Base-by-base conservation (phyloP, 495 filamentous ascomycete species). In the Thermochaetoides thermophila region DNA sequence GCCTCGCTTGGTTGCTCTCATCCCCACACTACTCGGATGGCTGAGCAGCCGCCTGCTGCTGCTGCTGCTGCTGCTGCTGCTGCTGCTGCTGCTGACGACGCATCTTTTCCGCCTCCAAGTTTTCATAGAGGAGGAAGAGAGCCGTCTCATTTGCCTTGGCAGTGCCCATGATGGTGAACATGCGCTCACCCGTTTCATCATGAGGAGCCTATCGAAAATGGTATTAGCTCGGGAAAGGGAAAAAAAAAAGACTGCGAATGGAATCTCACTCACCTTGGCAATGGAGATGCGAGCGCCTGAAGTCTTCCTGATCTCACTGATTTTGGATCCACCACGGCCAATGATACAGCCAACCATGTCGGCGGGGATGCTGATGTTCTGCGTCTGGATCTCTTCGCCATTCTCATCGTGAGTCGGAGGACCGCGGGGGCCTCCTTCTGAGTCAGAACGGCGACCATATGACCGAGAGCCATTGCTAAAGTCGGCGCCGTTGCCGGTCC, bases 341-440 rank as follows among this genome's bases (percentile, higher is more conserved):
- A 97, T 97, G 62, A 97, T 97, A 63, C 89, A 97, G 35, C 89
- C 89, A 59, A 97, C 89, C 89, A 97, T 97, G 60, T 97, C 89
- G 15, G 89, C 80, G 19, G 89, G 89, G 48, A 97, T 97, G 61
- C 84, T 93, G 64, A 97, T 97, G 60, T 96, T 96, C 49, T 97
- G 91, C 5, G 89, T 97, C 59, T 94, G 89, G 31, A 95, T 76
- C 55, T 94, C 87, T 52, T 97, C 91, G 29, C 91, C 89, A 35
- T 96, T 87, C 51, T 95, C 91, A 34, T 85, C 84, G 38, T 84
- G 73, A 35, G 84, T 78, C 17, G 84, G 81, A 30, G 78, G 80
- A 16, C 68, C 69, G 32, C 79, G 77, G 35, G 73, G 66, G 51
- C 62, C 68, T 24, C 71, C 74, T 57, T 93, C 84, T 10, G 82